Base-by-base conservation (phyloP, 176 grass and related monocot species). In the Ampelocalamus luodianensis region DNA sequence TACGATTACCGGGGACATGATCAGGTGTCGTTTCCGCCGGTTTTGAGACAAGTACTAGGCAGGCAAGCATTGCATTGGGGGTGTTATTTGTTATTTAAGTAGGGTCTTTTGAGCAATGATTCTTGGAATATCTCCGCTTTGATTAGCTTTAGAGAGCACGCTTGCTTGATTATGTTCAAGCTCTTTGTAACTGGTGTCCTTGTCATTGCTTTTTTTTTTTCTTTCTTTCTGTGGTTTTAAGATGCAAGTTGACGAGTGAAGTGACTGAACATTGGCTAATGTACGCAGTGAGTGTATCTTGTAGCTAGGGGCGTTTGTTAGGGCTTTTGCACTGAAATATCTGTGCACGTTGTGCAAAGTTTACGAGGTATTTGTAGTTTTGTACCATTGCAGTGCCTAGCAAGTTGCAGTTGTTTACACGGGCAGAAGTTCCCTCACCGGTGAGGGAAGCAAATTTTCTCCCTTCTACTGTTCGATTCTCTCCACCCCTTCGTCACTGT, bases 61-160 rank as follows among this genome's bases (percentile, higher is more conserved):
- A 79, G 37, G 26, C 45, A 56, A 45, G 65, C 59, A 24, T 24
- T 38, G 13, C 20, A 36, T 39, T 78, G 13, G 38, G 48, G 70
- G 16, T 50, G 14, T 5, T 58, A 26, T 54, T 50, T 42, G 14
- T 3, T 58, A 26, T 54, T 42, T 43, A 10, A 76, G 53, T 18
- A 69, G 62, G 48, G 8, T 49, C 54, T 82, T 69, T 82, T 70
- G 40, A 29, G 5, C 53, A 79, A 27, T 76, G 79, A 68, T 78
- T 83, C 66, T 42, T 50, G 58, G 84, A 67, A 48, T 72, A 79
- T 87, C 84, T 73, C 49, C 42, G 74, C 80, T 90, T 87, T 86
- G 14, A 48, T 29, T 65, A 16, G 49, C 38, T 79, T 87, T 83
- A 2, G n/a, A 79, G 29, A 12, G 66, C 67, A 78, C 61, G 84